Evolutionary conservation across 805 yeast genomes (phyloP).

Genomic region (Ogataea allantospora): DNA sequence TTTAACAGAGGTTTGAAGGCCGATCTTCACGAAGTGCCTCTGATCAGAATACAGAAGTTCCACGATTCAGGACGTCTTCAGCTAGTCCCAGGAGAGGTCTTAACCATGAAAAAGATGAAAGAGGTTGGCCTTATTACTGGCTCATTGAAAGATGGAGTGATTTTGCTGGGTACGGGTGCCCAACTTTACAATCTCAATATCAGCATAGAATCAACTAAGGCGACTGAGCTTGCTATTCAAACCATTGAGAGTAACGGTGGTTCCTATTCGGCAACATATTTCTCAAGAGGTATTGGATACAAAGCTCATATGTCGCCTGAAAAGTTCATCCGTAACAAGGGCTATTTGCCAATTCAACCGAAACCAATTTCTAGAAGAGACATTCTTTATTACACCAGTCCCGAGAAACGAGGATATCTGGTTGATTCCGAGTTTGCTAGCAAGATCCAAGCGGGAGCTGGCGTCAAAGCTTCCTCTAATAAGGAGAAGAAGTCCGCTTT

Average conservation of each 20-base stretch:
- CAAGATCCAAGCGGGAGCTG: conserved; percentile 25
- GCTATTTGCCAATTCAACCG: conserved; percentile 79
- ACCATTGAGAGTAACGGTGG: conserved; percentile 75
- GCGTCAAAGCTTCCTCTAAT: conserved; percentile 6
- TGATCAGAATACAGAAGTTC: conserved; percentile 68
- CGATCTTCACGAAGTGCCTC: conserved; percentile 57
- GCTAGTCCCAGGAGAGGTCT: conserved; percentile 55
- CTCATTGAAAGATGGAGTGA: conserved; percentile 73
- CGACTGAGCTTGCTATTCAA: conserved; percentile 69
- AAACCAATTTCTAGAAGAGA: conserved; percentile 83
- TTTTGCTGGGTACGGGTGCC: conserved; percentile 68
- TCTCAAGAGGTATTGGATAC: conserved; percentile 58
- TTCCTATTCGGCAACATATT: conserved; percentile 69
- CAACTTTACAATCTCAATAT: conserved; percentile 54
- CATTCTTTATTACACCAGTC: conserved; percentile 71
- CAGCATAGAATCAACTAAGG: conserved; percentile 78
- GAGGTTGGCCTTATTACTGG: conserved; percentile 74
- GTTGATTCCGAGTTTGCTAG: conserved; percentile 37
- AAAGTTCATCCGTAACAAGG: conserved; percentile 63
- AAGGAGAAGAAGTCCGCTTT: conserved; percentile 23
- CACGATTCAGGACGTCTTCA: conserved; percentile 64
- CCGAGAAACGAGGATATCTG: conserved; percentile 74
- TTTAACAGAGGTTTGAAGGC: conserved; percentile 64
- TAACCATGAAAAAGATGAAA: conserved; percentile 76
- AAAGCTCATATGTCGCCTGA: conserved; percentile 77